phyloP scores from a whole-genome alignment of 106 monocot genomes.

The Phalaenopsis equestris region DNA sequence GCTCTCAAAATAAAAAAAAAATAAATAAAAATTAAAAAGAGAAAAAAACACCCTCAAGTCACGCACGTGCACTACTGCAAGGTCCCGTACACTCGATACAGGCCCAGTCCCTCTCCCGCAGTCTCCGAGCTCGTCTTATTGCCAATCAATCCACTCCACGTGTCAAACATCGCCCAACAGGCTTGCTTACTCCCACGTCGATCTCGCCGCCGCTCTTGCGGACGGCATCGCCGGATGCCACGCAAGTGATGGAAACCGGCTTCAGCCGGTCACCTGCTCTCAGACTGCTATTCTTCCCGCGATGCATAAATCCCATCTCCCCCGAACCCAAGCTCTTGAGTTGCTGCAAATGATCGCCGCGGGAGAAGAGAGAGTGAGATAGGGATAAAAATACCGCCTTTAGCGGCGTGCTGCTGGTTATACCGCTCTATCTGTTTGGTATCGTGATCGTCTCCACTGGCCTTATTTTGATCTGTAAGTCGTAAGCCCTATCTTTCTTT shows the following conservation, averaged over 20 bases:
- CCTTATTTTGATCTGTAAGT: constrained; percentile 5
- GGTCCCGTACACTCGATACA: not conserved
- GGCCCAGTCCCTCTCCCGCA: not conserved
- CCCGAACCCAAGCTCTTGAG: not conserved
- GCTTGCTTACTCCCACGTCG: not conserved
- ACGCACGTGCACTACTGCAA: constrained; percentile 1
- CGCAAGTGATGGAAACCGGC: not conserved
- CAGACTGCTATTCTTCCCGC: not conserved
- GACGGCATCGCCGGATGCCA: not conserved
- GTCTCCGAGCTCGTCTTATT: not conserved
- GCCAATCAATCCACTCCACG: not conserved
- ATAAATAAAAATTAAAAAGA: too few relatives aligned
- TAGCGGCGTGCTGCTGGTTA: not conserved
- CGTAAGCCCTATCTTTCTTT: not conserved
- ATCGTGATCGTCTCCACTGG: not conserved
- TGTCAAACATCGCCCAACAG: not conserved
- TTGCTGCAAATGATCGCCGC: not conserved
- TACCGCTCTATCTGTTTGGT: not conserved
- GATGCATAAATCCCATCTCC: not conserved
- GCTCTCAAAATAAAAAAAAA: too few relatives aligned
- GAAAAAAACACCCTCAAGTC: not conserved
- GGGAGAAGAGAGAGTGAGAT: not conserved
- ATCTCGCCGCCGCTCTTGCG: not conserved
- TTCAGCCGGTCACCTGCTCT: not conserved
- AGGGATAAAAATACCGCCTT: not conserved